Base-by-base conservation (phyloP, 768 basidiomycete genomes). In the Serpula lacrymans region DNA sequence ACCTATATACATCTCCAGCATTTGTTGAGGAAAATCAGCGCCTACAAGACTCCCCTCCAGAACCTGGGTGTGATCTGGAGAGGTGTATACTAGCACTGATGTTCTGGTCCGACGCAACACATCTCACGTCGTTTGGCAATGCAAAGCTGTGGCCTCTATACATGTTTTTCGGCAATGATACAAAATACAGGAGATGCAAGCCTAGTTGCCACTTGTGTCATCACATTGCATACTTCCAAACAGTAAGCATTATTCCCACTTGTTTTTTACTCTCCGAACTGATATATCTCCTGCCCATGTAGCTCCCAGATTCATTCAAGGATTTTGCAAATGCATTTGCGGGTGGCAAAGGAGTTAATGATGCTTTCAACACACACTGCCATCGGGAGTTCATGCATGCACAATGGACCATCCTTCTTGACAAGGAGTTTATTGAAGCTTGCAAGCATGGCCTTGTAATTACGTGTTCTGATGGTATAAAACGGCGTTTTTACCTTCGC, bases 31-130 rank as follows among this genome's bases (percentile, higher is more conserved):
- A 28, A 2, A 42, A 53, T n/a, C 7, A 41, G 3, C 28, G 33
- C 22, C 39, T 53, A 4, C 46, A 49, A 18, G 31, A 47, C 20
- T 49, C 43, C 2, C 40, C 51, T 5, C 37, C 28, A 6, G 55
- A 57, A n/a, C 38, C 43, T 2, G 49, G 31, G 2, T 50, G 52
- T 32, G 21, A 44, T 4, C 46, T 59, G 2, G 48, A 45, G 11
- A 38, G 46, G 4, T 39, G 35, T 1, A 43, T 62, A 22, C 46
- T 44, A 5, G 51, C 39, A 8, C 24, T 58, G 7, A 61, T 64
- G 55, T 45, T 60, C 34, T 57, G 52, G 43, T 65, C 62, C 0
- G 62, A 67, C 47, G 18, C 48, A 2, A 64, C 60, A 4, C 55
- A 58, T 21, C 47, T 66, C 4, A 49, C 60, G 2, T 34, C 45